Percentiles rank a stretch among this genome's conserved stretches.
These are phyloP conservation scores for Cadophora malorum DNA, from an alignment of 2,329 filamentous ascomycete species.

Conservation along the genomic window DNA sequence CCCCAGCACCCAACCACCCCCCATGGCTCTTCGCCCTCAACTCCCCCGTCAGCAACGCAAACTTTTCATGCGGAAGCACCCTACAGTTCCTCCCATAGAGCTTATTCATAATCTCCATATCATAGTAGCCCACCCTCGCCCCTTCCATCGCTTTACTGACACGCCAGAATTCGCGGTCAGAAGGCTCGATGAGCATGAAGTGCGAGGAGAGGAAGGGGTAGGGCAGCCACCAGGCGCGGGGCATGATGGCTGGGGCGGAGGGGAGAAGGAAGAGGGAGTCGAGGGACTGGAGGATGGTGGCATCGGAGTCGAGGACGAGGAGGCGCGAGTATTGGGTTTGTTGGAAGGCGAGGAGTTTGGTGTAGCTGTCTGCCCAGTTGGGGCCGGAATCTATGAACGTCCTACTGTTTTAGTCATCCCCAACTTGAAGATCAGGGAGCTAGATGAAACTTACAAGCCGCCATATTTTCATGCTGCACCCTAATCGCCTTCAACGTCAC, in stretches of 20 bases:
- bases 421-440: too few relatives aligned
- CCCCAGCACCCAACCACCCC: conserved; percentile 55
- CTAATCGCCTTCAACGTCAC: conserved; percentile 53
- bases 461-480: conserved; percentile 48
- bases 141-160: conserved; percentile 41
- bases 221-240: conserved; percentile 65
- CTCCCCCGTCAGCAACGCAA: conserved; percentile 62
- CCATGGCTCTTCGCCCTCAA: conserved; percentile 55
- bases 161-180: conserved; percentile 55
- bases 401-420: too few relatives aligned
- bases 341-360: conserved; percentile 73
- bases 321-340: conserved; percentile 60
- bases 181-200: conserved; percentile 63
- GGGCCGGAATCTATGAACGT: conserved; percentile 29
- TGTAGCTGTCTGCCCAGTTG: conserved; percentile 55
- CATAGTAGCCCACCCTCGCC: conserved; percentile 49
- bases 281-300: conserved; percentile 50
- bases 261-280: conserved; percentile 68
- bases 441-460: conserved; percentile 49
- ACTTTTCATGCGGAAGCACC: conserved; percentile 62
- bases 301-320: conserved; percentile 37
- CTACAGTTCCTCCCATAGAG: conserved; percentile 43
- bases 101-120: conserved; percentile 62
- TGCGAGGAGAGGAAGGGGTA: conserved; percentile 57
- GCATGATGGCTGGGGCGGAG: conserved; percentile 59